Conservation (phyloP, 2,329 filamentous ascomycete genomes). For the Gnomoniopsis smithogilvyi region DNA sequence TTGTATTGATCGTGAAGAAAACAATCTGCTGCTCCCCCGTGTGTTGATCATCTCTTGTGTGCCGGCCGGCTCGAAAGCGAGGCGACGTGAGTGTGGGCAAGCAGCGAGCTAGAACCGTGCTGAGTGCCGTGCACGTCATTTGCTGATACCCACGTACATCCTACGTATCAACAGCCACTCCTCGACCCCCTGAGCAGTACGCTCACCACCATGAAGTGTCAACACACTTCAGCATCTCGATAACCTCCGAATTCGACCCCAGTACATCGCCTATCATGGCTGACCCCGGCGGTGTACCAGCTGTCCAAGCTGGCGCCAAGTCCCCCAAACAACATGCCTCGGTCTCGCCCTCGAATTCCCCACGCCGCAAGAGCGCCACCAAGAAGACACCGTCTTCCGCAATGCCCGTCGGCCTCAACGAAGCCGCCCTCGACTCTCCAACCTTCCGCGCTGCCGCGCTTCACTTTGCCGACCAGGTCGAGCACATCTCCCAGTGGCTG, state of each 20-base stretch:
- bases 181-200: constrained; percentile 7
- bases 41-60: neutral
- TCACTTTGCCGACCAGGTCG: constrained; percentile 90
- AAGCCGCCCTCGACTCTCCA: constrained; percentile 93
- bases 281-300: constrained; percentile 7
- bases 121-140: constrained; percentile 1
- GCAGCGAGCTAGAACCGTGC: constrained; percentile 2
- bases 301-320: neutral
- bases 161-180: neutral
- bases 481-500: constrained; percentile 89
- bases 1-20: constrained; percentile 13
- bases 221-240: neutral
- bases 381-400: constrained; percentile 32
- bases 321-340: neutral
- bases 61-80: neutral
- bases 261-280: constrained; percentile 7
- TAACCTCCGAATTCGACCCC: neutral
- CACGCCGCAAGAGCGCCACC: neutral
- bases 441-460: constrained; percentile 85
- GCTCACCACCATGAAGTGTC: constrained; percentile 10
- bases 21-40: neutral
- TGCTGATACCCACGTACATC: neutral
- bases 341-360: neutral
- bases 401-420: constrained; percentile 80
- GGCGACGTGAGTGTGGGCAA: neutral